These are phyloP conservation scores for Helotiales sp. DNA, from an alignment of 2,329 filamentous ascomycete species.

Conservation along the genomic window DNA sequence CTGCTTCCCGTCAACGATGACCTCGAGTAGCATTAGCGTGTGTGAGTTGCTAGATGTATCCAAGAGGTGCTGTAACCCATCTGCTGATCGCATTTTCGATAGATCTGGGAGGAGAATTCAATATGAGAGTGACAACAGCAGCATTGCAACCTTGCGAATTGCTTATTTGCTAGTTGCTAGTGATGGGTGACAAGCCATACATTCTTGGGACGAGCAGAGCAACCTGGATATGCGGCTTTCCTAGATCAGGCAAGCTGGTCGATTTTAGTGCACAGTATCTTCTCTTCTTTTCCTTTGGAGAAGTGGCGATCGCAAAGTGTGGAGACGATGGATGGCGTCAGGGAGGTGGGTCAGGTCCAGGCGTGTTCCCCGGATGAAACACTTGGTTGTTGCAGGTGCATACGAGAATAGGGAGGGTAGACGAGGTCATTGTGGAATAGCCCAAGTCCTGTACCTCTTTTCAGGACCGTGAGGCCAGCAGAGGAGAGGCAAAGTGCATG, in stretches of 20 bases:
- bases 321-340: slow-evolving; percentile 27
- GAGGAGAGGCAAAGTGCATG: neutral
- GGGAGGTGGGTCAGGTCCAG: slow-evolving; percentile 14
- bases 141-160: slow-evolving; percentile 15
- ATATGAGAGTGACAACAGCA: slow-evolving; percentile 14
- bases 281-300: slow-evolving; percentile 11
- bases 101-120: slow-evolving; percentile 20
- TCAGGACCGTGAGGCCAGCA: neutral
- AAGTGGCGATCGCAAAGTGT: slow-evolving; percentile 22
- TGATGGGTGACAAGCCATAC: neutral
- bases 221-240: neutral
- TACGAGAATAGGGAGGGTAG: neutral
- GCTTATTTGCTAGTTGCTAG: slow-evolving; percentile 11
- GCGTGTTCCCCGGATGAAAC: slow-evolving; percentile 30
- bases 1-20: slow-evolving; percentile 35
- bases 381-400: slow-evolving; percentile 24
- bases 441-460: neutral
- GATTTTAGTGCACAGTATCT: neutral
- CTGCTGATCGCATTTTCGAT: slow-evolving; percentile 31
- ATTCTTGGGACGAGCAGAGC: neutral
- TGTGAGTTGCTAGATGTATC: slow-evolving; percentile 18
- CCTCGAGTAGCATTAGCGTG: slow-evolving; percentile 35
- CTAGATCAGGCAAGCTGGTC: neutral
- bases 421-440: neutral
- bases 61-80: slow-evolving; percentile 16